Base-by-base conservation (phyloP, 2,329 filamentous ascomycete genomes). In the Grosmannia penicillata region DNA sequence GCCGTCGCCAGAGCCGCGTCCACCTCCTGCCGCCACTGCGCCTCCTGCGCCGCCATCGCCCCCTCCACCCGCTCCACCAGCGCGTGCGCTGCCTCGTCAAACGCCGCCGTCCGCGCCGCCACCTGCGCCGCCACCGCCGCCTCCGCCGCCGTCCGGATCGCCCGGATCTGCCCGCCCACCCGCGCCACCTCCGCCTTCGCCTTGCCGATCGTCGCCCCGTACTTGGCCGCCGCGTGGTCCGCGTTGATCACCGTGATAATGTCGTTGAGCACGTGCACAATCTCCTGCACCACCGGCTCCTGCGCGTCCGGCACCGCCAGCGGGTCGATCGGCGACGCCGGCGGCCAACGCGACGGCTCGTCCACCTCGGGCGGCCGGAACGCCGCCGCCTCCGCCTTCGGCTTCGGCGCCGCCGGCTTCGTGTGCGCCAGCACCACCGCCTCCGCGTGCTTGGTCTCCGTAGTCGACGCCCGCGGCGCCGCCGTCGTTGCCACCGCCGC, bases 221-320 rank as follows among this genome's bases (percentile, higher is more conserved):
- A 94, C 57, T 81, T 85, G 48, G 70, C 70, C 45, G 79, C 74
- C 41, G 83, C 75, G 44, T 79, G 75, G 56, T 94, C 89, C 41
- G 82, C 82, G 57, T 95, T 94, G 56, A 95, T 78, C 33, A 93
- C 84, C 8, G 83, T 78, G 54, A 98, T 94, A 51, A 98, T 80
- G 58, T 93, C 85, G 62, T 98, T 98, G 50, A 98, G 71, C 62
- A 94, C 89, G 63, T 84, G 89, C 43, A 93, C 85, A 6, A 98
- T 68, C 52, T 96, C 85, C 59, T 95, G 86, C 18, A 96, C 82
- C 26, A 94, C 72, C 22, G 84, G 82, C 55, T 96, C 89, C 43
- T 78, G 75, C 38, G 82, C 84, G 50, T 85, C 73, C 38, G 74
- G 69, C 19, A 93, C 72, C 36, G 71, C 71, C 42, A 95, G 64